Evolutionary conservation across 2,329 filamentous ascomycete species (phyloP), one percentile per base, ranked within the genome.

Genomic region (Sordariomycetes sp.): DNA sequence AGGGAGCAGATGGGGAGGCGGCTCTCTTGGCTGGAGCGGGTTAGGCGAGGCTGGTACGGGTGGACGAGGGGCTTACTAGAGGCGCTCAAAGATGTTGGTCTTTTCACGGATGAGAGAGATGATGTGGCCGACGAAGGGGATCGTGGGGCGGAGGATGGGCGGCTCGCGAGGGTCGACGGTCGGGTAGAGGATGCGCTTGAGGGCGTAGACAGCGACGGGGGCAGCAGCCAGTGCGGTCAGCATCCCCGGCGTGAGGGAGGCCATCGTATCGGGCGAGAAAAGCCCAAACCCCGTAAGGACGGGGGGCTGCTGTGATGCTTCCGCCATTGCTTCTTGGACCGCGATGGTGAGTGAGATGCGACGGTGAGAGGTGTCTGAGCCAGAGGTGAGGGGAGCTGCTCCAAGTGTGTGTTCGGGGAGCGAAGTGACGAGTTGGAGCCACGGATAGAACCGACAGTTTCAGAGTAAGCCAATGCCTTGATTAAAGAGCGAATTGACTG

Each of bases 61-160:
- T 50, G 25, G 50, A 34, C n/a, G 40, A 18, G 54, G 10, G 2
- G 60, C 62, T 28, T 58, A 66, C 65, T 62, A 61, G 6, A 66
- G 46, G 1, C 55, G 60, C 6, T 60, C 63, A 1, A 65, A 58
- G 7, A 62, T 64, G 0, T 24, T 46, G 0, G 60, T 59, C 18
- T 66, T 61, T 16, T 65, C 50, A 11, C 52, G 62, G 12, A 65
- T 59, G 59, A 76, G 64, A 2, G 71, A 70, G 34, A 77, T 65
- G 12, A 77, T 62, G 63, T 78, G 75, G 1, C 75, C 76, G 34
- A 77, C 56, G 37, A 71, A 64, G 1, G 74, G 74, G 40, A 76
- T 66, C 25, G 54, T 64, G n/a, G 70, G 66, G 11, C 66, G 63
- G 22, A 75, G 50, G 7, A 71, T 63, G 6, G 73, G 71, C 18